These are phyloP conservation scores for Aspergillus amoenus DNA, from an alignment of 2,329 filamentous ascomycete genomes.

Conservation along the genomic window DNA sequence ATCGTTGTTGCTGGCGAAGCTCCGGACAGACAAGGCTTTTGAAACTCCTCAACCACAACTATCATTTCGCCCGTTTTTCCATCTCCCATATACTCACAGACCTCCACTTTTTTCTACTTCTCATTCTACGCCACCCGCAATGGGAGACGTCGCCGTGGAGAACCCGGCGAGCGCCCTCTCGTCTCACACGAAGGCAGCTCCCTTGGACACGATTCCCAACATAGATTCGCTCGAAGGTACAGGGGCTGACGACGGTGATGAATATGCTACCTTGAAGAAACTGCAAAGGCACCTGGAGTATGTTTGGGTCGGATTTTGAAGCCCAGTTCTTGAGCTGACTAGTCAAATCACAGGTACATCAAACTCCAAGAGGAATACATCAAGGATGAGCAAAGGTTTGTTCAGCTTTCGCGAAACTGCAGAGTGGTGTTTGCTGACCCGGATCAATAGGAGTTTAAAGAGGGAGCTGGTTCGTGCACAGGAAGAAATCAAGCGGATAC, in stretches of 20 bases:
- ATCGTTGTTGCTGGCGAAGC: neutral
- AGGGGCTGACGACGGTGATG: constrained; percentile 77
- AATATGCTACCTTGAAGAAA: constrained; percentile 95
- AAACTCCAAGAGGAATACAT: constrained; percentile 99
- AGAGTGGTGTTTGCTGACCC: neutral
- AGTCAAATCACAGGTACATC: constrained; percentile 65
- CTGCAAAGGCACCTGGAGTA: constrained; percentile 95
- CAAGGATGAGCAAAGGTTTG: constrained; percentile 95
- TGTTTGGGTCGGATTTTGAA: constrained; percentile 27
- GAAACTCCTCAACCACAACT: neutral
- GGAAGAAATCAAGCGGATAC: constrained; percentile 99
- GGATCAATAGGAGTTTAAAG: constrained; percentile 74
- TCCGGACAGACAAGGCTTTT: neutral
- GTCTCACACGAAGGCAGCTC: constrained; percentile 77
- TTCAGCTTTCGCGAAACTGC: neutral
- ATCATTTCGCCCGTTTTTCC: neutral
- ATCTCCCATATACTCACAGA: neutral
- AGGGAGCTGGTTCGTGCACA: constrained; percentile 94
- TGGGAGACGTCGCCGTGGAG: constrained; percentile 88
- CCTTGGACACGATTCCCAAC: constrained; percentile 77
- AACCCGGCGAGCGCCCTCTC: constrained; percentile 71
- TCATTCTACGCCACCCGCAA: constrained; percentile 41
- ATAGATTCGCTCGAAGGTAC: constrained; percentile 87
- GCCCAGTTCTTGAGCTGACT: constrained; percentile 17
- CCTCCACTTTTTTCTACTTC: neutral